Evolutionary conservation across 441 rosid genomes (phyloP), one percentile per base, ranked within the genome.

Genomic region (Melastoma candidum): DNA sequence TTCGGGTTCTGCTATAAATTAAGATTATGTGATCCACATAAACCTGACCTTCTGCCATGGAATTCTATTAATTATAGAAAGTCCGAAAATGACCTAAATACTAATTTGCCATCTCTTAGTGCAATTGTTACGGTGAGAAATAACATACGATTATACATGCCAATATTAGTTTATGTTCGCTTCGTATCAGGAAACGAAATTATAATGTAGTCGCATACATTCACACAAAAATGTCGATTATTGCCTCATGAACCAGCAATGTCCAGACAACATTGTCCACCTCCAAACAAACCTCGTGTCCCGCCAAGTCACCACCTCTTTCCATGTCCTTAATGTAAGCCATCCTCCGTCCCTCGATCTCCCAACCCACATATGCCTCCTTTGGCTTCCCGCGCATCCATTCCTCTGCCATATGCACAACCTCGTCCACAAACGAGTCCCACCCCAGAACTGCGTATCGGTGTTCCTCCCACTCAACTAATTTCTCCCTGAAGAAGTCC

Each of bases 311-410:
- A 81, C 22, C 61, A 55, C 63, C 44, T 77, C 36, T 45, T 65
- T 79, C 79, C 86, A 73, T 71, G 7, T 77, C 84, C 41, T 63
- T 74, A 47, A 84, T 48, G 48, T 74, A 87, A 7, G 63, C 50
- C 11, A 51, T 58, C 50, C 95, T 77, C 12, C 73, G 67, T 9
- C 71, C 76, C 51, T 48, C 57, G 59, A 70, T 72, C 56, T 84
- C 81, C 95, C 93, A 84, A 17, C 85, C 84, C 55, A 64, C 10
- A 57, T 76, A 47, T 68, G 67, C 7, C 39, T 79, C 82, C 26
- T 68, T 52, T 9, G 76, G 60, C 41, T 53, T 32, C 46, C 77
- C 88, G 50, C 60, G 66, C 11, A 83, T 32, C 97, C 97, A 87
- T 12, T 78, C 82, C 56, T 65, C 63, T 4, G 69, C 86, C 58